Base-by-base conservation (phyloP, 768 basidiomycete genomes). In the Suillus cothurnatus region DNA sequence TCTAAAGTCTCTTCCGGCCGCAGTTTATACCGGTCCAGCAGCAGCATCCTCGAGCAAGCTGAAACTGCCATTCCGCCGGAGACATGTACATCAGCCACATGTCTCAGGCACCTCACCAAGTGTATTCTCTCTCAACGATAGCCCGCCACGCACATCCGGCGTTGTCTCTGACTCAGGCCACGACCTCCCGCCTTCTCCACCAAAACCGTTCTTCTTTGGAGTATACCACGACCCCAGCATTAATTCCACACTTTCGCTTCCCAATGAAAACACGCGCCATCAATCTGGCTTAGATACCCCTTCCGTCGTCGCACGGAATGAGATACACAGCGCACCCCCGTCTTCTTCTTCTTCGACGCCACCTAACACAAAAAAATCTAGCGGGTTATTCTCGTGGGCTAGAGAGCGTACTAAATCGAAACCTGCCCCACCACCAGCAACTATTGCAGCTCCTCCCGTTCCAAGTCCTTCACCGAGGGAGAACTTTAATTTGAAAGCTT, bases 401-500 rank as follows among this genome's bases (percentile, higher is more conserved):
- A 70, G 74, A 34, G 74, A 74, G 59, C 74, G 79, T 73, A 72
- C 83, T 71, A 74, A 82, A 64, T 73, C 78, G 21, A 74, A 73
- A 50, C 60, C 73, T 0, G 11, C 53, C 7, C 67, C 61, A 8
- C 71, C 71, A 31, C 72, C 82, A 43, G 75, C 81, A 21, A 76
- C 79, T 64, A 65, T 81, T n/a, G 63, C 81, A 8, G 70, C 74
- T 21, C 70, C 76, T 2, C 65, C 75, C 6, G 64, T 73, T 17
- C 58, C 71, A 53, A 70, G 63, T 63, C 61, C 69, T n/a, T 50
- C 74, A 34, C 58, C 61, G 56, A 73, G 73, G 4, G 61, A 71
- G 15, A 26, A 89, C 0, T 92, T 93, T 78, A 91, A 89, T 76
- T 84, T 93, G 68, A 88, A 84, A 69, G 82, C 92, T 2, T 92